Evolutionary conservation across 805 yeast genomes (phyloP).

Genomic region (Torulaspora microellipsoides): DNA sequence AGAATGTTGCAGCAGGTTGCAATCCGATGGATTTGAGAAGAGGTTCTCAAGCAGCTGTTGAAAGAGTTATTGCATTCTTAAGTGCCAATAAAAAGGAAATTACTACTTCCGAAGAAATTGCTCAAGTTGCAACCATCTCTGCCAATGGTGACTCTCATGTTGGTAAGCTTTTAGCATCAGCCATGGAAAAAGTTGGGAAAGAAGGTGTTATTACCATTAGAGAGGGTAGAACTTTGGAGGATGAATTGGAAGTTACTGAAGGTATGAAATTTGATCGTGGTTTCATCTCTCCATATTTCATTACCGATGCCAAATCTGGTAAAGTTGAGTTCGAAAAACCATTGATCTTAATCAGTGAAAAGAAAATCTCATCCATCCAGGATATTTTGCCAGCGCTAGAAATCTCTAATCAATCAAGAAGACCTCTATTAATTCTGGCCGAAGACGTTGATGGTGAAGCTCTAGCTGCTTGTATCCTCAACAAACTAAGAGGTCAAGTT

Average conservation of each 20-base stretch:
- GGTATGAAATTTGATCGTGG: conserved; percentile 99
- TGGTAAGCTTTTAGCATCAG: conserved; percentile 85
- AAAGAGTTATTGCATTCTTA: conserved; percentile 81
- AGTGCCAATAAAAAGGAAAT: conserved; percentile 85
- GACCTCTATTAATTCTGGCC: conserved; percentile 89
- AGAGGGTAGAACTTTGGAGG: conserved; percentile 96
- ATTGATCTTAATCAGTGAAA: conserved; percentile 79
- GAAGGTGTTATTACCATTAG: conserved; percentile 98
- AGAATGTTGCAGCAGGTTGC: conserved; percentile 98
- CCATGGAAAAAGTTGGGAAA: conserved; percentile 98
- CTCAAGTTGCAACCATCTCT: conserved; percentile 96
- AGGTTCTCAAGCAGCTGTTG: conserved; percentile 96
- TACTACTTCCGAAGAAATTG: conserved; percentile 90
- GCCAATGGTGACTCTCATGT: conserved; percentile 95
- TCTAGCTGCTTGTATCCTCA: conserved; percentile 92
- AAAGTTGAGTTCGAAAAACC: conserved; percentile 97
- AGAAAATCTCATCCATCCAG: conserved; percentile 85
- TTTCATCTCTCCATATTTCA: conserved; percentile 92
- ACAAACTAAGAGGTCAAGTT: conserved; percentile 97
- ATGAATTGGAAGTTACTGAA: conserved; percentile 93
- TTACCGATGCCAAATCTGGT: conserved; percentile 86
- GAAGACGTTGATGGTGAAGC: conserved; percentile 99
- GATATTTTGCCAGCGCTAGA: conserved; percentile 91
- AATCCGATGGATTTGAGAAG: conserved; percentile 98
- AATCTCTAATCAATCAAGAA: conserved; percentile 85